A percentile compares a stretch with the other conserved stretches of the same genome.
Evolutionary conservation across 768 basidiomycete genomes (phyloP).

Genomic region (Leccinum barrowsii): DNA sequence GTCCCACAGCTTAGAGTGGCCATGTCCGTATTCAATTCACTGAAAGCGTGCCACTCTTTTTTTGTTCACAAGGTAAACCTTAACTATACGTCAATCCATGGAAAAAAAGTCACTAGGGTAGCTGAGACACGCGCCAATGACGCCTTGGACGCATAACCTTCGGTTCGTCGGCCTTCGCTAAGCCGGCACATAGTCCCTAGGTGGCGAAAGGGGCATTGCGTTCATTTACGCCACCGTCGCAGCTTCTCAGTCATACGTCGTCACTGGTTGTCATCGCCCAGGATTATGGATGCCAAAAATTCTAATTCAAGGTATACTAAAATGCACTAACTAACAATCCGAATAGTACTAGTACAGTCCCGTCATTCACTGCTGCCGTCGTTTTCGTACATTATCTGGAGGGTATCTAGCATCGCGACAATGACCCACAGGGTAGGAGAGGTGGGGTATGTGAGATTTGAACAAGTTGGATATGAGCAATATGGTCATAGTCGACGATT

Average conservation of each 20-base stretch:
- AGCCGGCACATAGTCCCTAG: conserved; percentile 16
- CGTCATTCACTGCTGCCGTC: conserved; percentile 24
- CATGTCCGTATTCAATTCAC: conserved; percentile 3
- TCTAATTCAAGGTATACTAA: conserved; percentile 37
- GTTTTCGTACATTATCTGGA: conserved; percentile 25
- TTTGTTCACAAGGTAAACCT: conserved; percentile 19
- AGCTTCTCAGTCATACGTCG: not conserved
- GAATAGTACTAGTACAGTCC: conserved; percentile 33
- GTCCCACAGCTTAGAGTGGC: conserved; percentile 5
- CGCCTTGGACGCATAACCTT: conserved; percentile 9
- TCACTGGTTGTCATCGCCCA: not conserved
- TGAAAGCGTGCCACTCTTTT: conserved; percentile 2
- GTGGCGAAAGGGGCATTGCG: conserved; percentile 15
- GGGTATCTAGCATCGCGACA: conserved; percentile 35
- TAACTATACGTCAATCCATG: conserved; percentile 15
- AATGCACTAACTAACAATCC: conserved; percentile 30
- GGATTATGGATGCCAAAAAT: conserved; percentile 23
- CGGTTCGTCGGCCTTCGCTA: conserved; percentile 17
- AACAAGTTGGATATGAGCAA: conserved; percentile 27
- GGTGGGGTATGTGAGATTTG: conserved; percentile 14
- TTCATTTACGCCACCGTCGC: conserved; percentile 15
- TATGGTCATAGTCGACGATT: conserved; percentile 28
- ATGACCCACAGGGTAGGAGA: conserved; percentile 18
- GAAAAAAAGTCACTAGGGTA: conserved; percentile 17
- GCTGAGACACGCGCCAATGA: conserved; percentile 11